These are phyloP conservation scores for Pseudozyma tsukubaensis DNA, from an alignment of 1,284 basidiomycete genomes.

Conservation along the genomic window DNA sequence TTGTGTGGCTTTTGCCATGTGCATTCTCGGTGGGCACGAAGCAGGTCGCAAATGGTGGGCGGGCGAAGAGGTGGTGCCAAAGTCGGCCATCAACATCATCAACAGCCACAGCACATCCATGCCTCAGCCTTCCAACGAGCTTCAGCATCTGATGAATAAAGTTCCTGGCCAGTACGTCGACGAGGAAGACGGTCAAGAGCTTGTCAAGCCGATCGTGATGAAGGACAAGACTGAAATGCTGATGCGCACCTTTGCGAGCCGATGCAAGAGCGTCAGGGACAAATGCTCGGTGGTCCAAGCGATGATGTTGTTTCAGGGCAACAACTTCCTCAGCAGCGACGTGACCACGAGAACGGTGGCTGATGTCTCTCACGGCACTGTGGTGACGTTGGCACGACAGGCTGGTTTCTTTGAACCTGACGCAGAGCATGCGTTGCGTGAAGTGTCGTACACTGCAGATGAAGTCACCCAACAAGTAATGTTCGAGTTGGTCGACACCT, in stretches of 20 bases:
- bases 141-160: constrained; percentile 18
- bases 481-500: constrained; percentile 38
- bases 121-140: constrained; percentile 1
- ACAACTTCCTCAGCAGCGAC: constrained; percentile 58
- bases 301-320: constrained; percentile 55
- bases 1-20: constrained; percentile 58
- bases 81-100: constrained; percentile 38
- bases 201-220: constrained; percentile 63
- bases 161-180: constrained; percentile 36
- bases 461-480: constrained; percentile 44
- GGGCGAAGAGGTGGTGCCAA: constrained; percentile 58
- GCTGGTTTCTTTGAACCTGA: constrained; percentile 55
- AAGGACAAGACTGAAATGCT: constrained; percentile 60
- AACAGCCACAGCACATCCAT: constrained; percentile 19
- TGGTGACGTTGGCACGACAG: constrained; percentile 54
- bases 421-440: constrained; percentile 40
- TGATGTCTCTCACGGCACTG: constrained; percentile 49
- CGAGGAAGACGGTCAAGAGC: constrained; percentile 59
- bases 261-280: constrained; percentile 54
- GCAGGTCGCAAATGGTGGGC: constrained; percentile 61
- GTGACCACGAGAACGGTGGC: constrained; percentile 43
- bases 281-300: constrained; percentile 59
- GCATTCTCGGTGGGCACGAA: constrained; percentile 60
- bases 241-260: constrained; percentile 51
- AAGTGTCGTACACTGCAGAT: constrained; percentile 27